These are phyloP conservation scores for Cladorrhinum samala DNA, from an alignment of 495 filamentous ascomycete species.

Conservation along the genomic window DNA sequence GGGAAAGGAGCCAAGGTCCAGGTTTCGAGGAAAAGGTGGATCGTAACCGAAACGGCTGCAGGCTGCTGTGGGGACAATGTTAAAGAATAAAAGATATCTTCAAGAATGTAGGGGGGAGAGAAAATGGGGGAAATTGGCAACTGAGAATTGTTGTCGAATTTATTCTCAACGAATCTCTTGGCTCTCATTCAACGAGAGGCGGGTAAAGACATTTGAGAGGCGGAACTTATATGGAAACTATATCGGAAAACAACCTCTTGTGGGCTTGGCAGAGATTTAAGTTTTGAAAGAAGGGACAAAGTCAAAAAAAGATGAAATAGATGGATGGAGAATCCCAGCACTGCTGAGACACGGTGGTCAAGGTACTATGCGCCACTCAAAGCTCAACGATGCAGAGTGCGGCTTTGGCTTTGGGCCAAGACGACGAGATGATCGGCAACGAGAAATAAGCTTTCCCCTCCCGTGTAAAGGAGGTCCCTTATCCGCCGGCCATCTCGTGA, in stretches of 20 bases:
- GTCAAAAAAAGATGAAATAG: too few species aligned
- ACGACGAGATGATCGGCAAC: not conserved
- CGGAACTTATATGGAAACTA: too few species aligned
- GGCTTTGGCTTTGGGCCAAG: not conserved
- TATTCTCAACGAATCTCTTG: too few species aligned
- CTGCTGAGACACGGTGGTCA: too few species aligned
- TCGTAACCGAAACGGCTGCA: conserved; percentile 1
- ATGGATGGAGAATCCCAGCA: too few species aligned
- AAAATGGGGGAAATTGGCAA: not conserved
- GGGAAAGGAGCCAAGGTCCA: not conserved
- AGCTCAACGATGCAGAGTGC: not conserved
- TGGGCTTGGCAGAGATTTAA: too few species aligned
- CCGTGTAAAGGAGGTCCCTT: not conserved
- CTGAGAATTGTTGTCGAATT: too few species aligned
- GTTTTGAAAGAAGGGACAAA: too few species aligned
- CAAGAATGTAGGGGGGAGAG: not conserved
- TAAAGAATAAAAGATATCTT: too few species aligned
- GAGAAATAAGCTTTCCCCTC: conserved; percentile 2
- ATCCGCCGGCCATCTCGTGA: not conserved
- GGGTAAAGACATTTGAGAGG: too few species aligned
- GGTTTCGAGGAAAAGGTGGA: conserved; percentile 1
- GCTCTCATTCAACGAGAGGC: too few species aligned
- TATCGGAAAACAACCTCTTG: too few species aligned
- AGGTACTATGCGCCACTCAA: not conserved
- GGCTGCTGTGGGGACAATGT: not conserved